Conservation (phyloP, 2,329 filamentous ascomycete genomes). For the Acephala macrosclerotiorum region DNA sequence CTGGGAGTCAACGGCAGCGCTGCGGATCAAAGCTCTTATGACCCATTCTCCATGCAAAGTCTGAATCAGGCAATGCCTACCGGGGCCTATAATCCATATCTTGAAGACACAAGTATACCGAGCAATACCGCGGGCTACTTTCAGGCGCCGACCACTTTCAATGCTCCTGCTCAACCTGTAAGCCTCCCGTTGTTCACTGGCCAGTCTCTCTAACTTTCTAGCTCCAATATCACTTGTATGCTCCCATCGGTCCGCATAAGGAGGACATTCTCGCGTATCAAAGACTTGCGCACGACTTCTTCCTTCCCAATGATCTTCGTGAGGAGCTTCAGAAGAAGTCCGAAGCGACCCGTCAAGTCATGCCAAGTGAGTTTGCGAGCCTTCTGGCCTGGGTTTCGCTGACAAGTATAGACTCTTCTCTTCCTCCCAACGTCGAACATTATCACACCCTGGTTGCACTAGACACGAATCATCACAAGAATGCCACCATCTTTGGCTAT, state of each 20-base stretch:
- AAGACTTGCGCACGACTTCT: slow-evolving; percentile 87
- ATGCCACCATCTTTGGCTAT: slow-evolving; percentile 81
- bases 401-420: slow-evolving; percentile 59
- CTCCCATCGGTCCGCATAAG: slow-evolving; percentile 81
- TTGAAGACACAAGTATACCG: slow-evolving; percentile 69
- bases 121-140: slow-evolving; percentile 71
- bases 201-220: slow-evolving; percentile 43
- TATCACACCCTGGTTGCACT: slow-evolving; percentile 93
- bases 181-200: slow-evolving; percentile 35
- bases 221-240: slow-evolving; percentile 93
- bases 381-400: slow-evolving; percentile 15
- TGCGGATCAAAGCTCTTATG: slow-evolving; percentile 56
- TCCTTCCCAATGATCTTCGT: slow-evolving; percentile 84
- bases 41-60: slow-evolving; percentile 69
- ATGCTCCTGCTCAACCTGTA: slow-evolving; percentile 65
- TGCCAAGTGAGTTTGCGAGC: slow-evolving; percentile 67
- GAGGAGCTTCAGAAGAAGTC: slow-evolving; percentile 90
- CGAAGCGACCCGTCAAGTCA: slow-evolving; percentile 83
- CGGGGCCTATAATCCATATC: slow-evolving; percentile 76
- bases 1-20: slow-evolving; percentile 54
- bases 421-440: slow-evolving; percentile 81
- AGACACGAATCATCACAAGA: slow-evolving; percentile 82
- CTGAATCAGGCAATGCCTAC: slow-evolving; percentile 59
- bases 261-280: slow-evolving; percentile 87
- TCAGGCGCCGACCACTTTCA: slow-evolving; percentile 60